A percentile compares a stretch with the other conserved stretches of the same genome.
Evolutionary conservation across 768 basidiomycete genomes (phyloP).

Genomic region (Galerina sulciceps): DNA sequence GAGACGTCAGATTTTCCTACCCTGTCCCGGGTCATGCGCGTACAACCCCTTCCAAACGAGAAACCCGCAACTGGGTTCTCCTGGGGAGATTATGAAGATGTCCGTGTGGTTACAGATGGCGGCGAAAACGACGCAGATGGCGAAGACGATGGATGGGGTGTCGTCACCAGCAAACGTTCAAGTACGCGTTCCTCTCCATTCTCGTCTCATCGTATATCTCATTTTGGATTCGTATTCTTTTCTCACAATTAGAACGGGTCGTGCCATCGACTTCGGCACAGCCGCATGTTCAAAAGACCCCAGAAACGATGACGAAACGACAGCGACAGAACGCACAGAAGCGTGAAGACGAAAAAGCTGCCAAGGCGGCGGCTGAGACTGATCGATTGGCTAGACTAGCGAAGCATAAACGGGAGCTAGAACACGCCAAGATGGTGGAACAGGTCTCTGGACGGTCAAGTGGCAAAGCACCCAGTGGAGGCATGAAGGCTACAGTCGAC

Average conservation of each 20-base stretch:
- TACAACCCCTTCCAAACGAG: slow-evolving; percentile 60
- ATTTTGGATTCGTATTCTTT: neutral
- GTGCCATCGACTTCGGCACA: slow-evolving; percentile 3
- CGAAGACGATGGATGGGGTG: slow-evolving; percentile 82
- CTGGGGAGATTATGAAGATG: slow-evolving; percentile 81
- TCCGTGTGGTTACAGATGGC: slow-evolving; percentile 38
- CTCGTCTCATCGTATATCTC: neutral
- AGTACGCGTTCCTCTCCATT: slow-evolving; percentile 34
- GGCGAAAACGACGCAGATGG: slow-evolving; percentile 64
- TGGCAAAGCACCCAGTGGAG: slow-evolving; percentile 49
- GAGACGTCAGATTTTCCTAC: slow-evolving; percentile 58
- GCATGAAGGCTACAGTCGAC: slow-evolving; percentile 66
- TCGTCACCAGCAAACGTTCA: slow-evolving; percentile 62
- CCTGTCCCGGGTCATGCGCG: slow-evolving; percentile 71
- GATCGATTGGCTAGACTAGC: slow-evolving; percentile 54
- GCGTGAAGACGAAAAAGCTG: slow-evolving; percentile 60
- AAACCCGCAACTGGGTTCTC: slow-evolving; percentile 68
- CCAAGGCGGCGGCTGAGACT: slow-evolving; percentile 57
- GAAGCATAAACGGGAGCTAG: slow-evolving; percentile 63
- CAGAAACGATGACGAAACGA: slow-evolving; percentile 62
- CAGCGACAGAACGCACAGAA: slow-evolving; percentile 71
- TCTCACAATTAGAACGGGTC: slow-evolving; percentile 15
- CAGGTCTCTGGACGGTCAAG: slow-evolving; percentile 34
- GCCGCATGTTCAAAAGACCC: slow-evolving; percentile 30
- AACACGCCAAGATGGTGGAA: slow-evolving; percentile 55